Evolutionary conservation across 805 yeast species (phyloP).

Genomic region (Pichia exigua): DNA sequence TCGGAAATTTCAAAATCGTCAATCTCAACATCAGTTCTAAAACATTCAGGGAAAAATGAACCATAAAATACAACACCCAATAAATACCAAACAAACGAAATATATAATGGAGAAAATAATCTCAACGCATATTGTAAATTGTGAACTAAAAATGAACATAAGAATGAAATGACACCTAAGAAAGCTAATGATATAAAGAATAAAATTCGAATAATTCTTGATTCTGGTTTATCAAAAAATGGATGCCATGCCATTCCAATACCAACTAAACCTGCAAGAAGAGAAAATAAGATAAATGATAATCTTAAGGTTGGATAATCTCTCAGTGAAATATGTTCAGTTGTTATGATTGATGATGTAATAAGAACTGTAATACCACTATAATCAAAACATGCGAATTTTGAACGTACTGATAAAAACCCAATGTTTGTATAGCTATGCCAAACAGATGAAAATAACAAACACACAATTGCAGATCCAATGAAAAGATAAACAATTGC

Average conservation of each 20-base stretch:
- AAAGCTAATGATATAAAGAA: conserved; percentile 75
- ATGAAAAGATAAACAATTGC: conserved; percentile 57
- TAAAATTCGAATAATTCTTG: conserved; percentile 67
- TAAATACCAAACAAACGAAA: conserved; percentile 67
- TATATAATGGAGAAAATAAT: conserved; percentile 61
- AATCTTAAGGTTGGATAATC: conserved; percentile 43
- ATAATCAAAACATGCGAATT: conserved; percentile 90
- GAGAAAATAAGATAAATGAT: conserved; percentile 52
- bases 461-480: conserved; percentile 66
- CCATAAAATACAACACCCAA: conserved; percentile 85
- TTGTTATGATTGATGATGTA: conserved; percentile 79
- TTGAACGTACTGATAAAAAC: conserved; percentile 49
- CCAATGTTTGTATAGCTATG: conserved; percentile 85
- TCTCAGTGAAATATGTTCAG: conserved; percentile 73
- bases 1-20: conserved; percentile 34
- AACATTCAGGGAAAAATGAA: conserved; percentile 80
- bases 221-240: conserved; percentile 78
- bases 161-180: conserved; percentile 62
- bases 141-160: conserved; percentile 45
- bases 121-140: conserved; percentile 46
- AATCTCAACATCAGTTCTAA: conserved; percentile 61
- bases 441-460: conserved; percentile 77
- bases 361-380: conserved; percentile 88
- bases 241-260: conserved; percentile 88
- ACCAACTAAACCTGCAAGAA: conserved; percentile 63